Evolutionary conservation across 1,139 yeast genomes (phyloP), one percentile per base, ranked within the genome.

Genomic region (Saccharomyces hybrid): DNA sequence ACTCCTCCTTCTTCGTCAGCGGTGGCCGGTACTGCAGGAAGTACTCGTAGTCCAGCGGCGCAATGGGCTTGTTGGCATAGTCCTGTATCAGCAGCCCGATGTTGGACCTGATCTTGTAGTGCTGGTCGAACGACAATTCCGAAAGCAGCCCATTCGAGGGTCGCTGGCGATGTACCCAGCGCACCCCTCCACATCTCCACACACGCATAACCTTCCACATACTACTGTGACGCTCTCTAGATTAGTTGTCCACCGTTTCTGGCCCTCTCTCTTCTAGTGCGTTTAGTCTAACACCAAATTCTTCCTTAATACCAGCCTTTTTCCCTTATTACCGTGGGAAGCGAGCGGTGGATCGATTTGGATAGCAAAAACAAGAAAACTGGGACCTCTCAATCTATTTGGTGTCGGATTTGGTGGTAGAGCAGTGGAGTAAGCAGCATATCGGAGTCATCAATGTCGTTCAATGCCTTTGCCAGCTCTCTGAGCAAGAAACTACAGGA

Each of bases 21-120:
- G 69, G 67, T 2, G 62, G 60, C 44, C 58, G 61, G 51, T 64
- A 64, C 47, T 58, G 58, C 9, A 66, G 60, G 48, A 68, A 47
- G 48, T 61, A 67, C 28, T 61, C 62, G 54, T 57, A 67, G 11
- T 61, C 55, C 21, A 66, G 48, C 2, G 63, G 60, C 9, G 69
- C 68, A 24, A 68, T 56, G 4, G 64, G 63, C 48, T 62, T 60
- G 27, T 56, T 61, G 1, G 72, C 62, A 52, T 64, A 67, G 52
- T 69, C 71, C 46, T 66, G 66, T 8, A 69, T 66, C 47, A 69
- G 55, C 14, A 62, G 58, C 48, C 66, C 69, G 12, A 67, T 62
- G 51, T 66, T 65, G 1, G 70, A 65, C 51, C 71, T 57, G 14
- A 67, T 61, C 48, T 64, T 61, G 55, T 69, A 68, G 34, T 64